Conservation (phyloP, 768 basidiomycete species). For the Tulasnella sp. region DNA sequence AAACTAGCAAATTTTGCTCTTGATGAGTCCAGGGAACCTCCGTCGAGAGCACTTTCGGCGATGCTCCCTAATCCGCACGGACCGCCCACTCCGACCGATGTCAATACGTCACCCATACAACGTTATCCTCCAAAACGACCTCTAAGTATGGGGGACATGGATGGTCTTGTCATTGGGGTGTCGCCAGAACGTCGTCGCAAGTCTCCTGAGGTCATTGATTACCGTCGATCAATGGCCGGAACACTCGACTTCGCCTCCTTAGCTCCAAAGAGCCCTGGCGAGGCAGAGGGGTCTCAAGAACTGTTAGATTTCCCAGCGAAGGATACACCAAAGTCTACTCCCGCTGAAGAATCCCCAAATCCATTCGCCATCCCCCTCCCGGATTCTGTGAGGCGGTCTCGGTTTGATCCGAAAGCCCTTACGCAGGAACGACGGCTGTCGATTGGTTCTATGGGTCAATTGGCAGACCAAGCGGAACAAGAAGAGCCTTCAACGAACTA, state of each 20-base stretch:
- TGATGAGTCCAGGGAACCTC: slow-evolving; percentile 35
- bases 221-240: slow-evolving; percentile 38
- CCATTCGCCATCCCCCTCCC: slow-evolving; percentile 64
- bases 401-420: slow-evolving; percentile 71
- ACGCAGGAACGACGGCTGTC: slow-evolving; percentile 55
- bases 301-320: slow-evolving; percentile 13
- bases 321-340: not conserved
- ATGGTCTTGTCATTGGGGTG: slow-evolving; percentile 41
- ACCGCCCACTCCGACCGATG: slow-evolving; percentile 10
- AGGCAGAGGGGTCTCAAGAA: slow-evolving; percentile 26
- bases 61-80: not conserved
- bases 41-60: not conserved
- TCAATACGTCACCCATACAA: not conserved
- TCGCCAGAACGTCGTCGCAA: slow-evolving; percentile 11
- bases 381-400: slow-evolving; percentile 51
- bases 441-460: slow-evolving; percentile 30
- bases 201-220: slow-evolving; percentile 26
- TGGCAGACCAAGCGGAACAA: not conserved
- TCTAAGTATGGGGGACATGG: slow-evolving; percentile 57
- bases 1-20: slow-evolving; percentile 36
- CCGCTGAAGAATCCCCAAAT: slow-evolving; percentile 43
- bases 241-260: slow-evolving; percentile 41
- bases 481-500: not conserved
- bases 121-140: slow-evolving; percentile 38
- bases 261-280: not conserved